phyloP scores from a whole-genome alignment of 352 stramenopile genomes.

The Pythium brachiatum region DNA sequence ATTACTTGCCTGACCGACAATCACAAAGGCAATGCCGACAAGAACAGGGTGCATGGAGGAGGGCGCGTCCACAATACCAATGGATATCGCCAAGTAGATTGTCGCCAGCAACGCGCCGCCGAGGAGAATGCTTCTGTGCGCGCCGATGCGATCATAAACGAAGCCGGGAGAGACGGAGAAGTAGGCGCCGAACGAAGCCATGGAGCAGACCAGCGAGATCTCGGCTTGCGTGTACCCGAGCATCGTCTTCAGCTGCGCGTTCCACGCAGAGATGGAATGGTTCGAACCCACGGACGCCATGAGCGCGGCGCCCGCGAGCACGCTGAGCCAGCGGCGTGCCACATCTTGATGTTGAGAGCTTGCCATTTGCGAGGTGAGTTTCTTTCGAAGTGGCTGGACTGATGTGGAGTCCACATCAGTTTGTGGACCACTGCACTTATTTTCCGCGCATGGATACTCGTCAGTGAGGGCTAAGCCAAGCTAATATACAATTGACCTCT shows the following conservation, averaged over 20 bases:
- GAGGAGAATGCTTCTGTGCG: constrained; percentile 53
- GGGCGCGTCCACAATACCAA: constrained; percentile 33
- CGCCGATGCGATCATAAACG: constrained; percentile 66
- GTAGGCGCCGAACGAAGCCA: constrained; percentile 77
- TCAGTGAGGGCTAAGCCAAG: neutral
- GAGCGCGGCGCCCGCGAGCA: constrained; percentile 49
- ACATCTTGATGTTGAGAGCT: neutral
- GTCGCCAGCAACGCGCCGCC: constrained; percentile 35
- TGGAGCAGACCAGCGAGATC: constrained; percentile 76
- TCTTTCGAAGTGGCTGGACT: neutral
- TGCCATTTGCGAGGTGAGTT: neutral
- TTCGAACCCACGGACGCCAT: constrained; percentile 66
- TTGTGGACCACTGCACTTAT: neutral
- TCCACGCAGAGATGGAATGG: constrained; percentile 79
- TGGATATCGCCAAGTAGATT: constrained; percentile 46
- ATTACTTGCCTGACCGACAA: constrained; percentile 59
- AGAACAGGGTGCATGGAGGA: constrained; percentile 40
- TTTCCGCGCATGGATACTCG: too few species aligned
- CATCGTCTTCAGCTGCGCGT: constrained; percentile 54
- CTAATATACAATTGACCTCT: neutral
- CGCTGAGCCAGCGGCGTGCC: constrained; percentile 42
- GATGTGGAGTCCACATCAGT: constrained; percentile 4
- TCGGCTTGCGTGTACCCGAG: constrained; percentile 67
- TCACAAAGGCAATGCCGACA: constrained; percentile 52
- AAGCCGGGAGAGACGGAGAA: constrained; percentile 66